These are phyloP conservation scores for Rhizopogon parksii DNA, from an alignment of 1,284 basidiomycete species.

Conservation along the genomic window DNA sequence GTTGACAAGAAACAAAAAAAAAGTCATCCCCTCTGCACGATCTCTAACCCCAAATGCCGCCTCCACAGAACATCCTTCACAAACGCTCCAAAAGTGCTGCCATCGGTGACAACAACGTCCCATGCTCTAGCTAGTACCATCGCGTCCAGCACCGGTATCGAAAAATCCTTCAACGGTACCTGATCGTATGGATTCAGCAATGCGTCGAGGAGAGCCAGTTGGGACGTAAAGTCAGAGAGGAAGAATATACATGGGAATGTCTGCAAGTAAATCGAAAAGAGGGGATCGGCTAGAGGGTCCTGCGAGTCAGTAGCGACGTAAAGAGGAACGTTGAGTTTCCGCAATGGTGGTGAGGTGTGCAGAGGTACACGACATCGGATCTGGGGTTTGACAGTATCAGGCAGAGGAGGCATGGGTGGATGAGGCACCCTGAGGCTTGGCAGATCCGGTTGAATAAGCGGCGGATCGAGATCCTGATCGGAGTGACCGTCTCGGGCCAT, in stretches of 20 bases:
- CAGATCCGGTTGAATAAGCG: conserved; percentile 14
- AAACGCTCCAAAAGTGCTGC: conserved; percentile 70
- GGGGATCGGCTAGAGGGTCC: conserved; percentile 38
- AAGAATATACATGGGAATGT: conserved; percentile 70
- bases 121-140: conserved; percentile 54
- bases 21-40: conserved; percentile 44
- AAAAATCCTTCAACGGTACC: conserved; percentile 40
- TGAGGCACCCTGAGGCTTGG: conserved; percentile 18
- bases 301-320: conserved; percentile 67
- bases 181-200: conserved; percentile 49
- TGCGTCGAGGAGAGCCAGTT: conserved; percentile 32
- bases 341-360: conserved; percentile 30
- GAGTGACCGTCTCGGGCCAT: not conserved
- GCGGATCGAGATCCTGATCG: conserved; percentile 15
- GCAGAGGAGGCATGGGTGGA: conserved; percentile 16
- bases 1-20: not conserved
- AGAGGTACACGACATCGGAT: conserved; percentile 29
- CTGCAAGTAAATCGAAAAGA: conserved; percentile 41
- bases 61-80: conserved; percentile 62
- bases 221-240: conserved; percentile 47
- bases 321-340: conserved; percentile 51
- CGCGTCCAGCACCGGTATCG: conserved; percentile 64
- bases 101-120: conserved; percentile 57
- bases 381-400: conserved; percentile 16
- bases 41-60: conserved; percentile 45